Conservation (phyloP, 2,329 filamentous ascomycete species). For the Hypoxylon sp. region DNA sequence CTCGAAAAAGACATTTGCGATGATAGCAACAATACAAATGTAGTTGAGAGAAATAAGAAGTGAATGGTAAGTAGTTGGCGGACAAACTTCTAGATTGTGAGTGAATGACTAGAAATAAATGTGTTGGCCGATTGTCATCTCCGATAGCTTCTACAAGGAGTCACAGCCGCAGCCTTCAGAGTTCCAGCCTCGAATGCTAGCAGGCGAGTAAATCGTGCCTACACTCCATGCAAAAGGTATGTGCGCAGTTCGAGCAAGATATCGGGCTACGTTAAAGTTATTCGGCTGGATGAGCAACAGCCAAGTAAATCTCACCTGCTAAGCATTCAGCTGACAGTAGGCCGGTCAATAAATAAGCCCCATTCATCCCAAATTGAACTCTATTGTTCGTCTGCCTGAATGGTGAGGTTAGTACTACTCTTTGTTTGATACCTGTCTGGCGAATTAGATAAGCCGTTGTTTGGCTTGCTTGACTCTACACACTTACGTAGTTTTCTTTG, state of each 20-base stretch:
- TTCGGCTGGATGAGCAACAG: neutral
- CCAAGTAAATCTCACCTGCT: neutral
- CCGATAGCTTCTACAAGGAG: neutral
- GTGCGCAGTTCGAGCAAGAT: neutral
- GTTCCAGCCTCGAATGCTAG: neutral
- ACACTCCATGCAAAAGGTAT: neutral
- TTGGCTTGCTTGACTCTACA: constrained; percentile 4
- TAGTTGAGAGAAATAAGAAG: neutral
- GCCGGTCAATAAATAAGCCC: neutral
- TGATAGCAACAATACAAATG: neutral
- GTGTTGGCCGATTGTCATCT: neutral
- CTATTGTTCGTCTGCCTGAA: constrained; percentile 1
- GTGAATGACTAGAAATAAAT: neutral
- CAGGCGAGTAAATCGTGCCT: neutral
- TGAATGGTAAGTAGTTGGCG: neutral
- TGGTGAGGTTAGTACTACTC: neutral
- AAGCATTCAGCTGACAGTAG: neutral
- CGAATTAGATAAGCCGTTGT: constrained; percentile 6
- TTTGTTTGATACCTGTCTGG: constrained; percentile 8
- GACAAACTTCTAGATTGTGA: neutral
- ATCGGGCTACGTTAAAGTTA: neutral
- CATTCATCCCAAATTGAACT: neutral
- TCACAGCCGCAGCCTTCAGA: neutral
- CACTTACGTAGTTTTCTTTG: constrained; percentile 7
- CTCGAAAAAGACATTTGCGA: neutral